phyloP scores from a whole-genome alignment of 2,329 filamentous ascomycete genomes.

The Thelonectria blattea region DNA sequence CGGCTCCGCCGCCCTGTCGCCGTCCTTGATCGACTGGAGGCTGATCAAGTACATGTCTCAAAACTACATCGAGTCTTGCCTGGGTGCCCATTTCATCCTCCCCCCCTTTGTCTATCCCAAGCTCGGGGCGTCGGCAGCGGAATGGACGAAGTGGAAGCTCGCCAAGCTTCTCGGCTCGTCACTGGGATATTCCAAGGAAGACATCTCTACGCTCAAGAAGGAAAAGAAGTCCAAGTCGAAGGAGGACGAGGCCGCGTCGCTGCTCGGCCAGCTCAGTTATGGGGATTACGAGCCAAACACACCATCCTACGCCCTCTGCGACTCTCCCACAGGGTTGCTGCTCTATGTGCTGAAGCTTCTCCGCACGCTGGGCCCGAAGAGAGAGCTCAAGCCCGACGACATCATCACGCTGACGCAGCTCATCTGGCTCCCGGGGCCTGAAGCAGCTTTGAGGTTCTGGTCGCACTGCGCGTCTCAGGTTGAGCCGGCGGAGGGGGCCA shows the following conservation, averaged over 20 bases:
- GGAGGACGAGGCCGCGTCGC: slow-evolving; percentile 21
- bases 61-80: slow-evolving; percentile 55
- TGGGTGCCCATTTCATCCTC: slow-evolving; percentile 66
- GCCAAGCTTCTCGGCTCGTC: slow-evolving; percentile 56
- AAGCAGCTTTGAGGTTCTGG: slow-evolving; percentile 64
- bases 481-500: slow-evolving; percentile 37
- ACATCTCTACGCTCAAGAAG: slow-evolving; percentile 52
- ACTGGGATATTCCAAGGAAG: slow-evolving; percentile 62
- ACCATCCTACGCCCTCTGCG: slow-evolving; percentile 64
- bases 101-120: slow-evolving; percentile 60
- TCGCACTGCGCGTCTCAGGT: slow-evolving; percentile 49
- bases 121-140: slow-evolving; percentile 48
- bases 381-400: slow-evolving; percentile 55
- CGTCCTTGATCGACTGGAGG: slow-evolving; percentile 59
- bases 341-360: slow-evolving; percentile 59
- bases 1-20: slow-evolving; percentile 53
- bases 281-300: slow-evolving; percentile 57
- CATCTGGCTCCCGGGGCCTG: slow-evolving; percentile 71
- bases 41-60: slow-evolving; percentile 56
- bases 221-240: slow-evolving; percentile 17
- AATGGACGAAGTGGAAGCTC: slow-evolving; percentile 62
- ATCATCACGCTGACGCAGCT: slow-evolving; percentile 66
- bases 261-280: slow-evolving; percentile 40
- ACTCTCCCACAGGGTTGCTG: slow-evolving; percentile 65
- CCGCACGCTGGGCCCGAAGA: slow-evolving; percentile 47